Evolutionary conservation across 169 alveolate genomes (phyloP), one percentile per base, ranked within the genome.

Genomic region (Eimeria praecox): DNA sequence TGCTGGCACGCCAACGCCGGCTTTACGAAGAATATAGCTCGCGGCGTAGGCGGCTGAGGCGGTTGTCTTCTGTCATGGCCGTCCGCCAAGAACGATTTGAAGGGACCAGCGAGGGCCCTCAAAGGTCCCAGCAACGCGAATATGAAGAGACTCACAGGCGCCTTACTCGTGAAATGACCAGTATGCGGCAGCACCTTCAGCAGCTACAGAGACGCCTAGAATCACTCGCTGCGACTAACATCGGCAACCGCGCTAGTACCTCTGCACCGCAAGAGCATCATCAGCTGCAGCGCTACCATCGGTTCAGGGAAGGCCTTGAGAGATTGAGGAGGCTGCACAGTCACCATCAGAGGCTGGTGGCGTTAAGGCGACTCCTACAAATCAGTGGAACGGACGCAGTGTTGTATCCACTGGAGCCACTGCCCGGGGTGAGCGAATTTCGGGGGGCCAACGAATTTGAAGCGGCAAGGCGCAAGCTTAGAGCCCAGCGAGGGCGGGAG

Each of bases 151-250:
- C 64, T 16, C 93, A 64, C 9, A 87, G 64, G n/a, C 93, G 93
- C 10, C 93, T 87, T n/a, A 33, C 93, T 40, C 80, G 93, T 30
- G 93, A 87, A 71, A 49, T 87, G 64, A 30, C 27, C 64, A 38
- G 93, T 33, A 59, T 87, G 93, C 93, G 93, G n/a, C 93, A 87
- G 83, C 82, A 87, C 33, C 82, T 87, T 40, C 93, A 87, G 64
- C 93, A 87, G 82, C 83, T 87, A 16, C 93, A 87, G 83, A 46
- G 93, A 54, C 93, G 93, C 62, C 93, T 87, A 62, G 93, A 87
- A 46, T 49, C 91, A 24, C 77, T 83, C 49, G 93, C 93, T 56
- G 59, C 62, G 20, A 64, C 93, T 49, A 87, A 56, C 59, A 38
- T 35, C 56, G 42, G 82, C 78, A 59, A 46, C 35, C 27, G 42